These are phyloP conservation scores for Ceriops zippeliana DNA, from an alignment of 345 rosid genomes.

Conservation along the genomic window DNA sequence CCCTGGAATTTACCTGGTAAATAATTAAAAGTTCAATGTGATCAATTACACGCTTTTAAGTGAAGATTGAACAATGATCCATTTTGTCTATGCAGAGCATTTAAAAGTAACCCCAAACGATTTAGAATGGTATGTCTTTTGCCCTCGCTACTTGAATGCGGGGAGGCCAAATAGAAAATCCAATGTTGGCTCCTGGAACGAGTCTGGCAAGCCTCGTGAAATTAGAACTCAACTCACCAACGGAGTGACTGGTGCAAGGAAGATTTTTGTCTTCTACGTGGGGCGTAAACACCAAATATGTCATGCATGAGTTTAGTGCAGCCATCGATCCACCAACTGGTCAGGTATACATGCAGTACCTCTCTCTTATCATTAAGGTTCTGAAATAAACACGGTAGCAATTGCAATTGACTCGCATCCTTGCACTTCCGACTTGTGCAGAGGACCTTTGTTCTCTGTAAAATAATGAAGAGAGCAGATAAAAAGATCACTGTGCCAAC, in stretches of 20 bases:
- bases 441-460: constrained; percentile 1
- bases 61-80: background rate
- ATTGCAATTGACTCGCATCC: background rate
- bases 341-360: background rate
- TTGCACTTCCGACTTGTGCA: background rate
- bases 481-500: background rate
- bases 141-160: background rate
- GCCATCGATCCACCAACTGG: background rate
- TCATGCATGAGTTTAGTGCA: constrained; percentile 1
- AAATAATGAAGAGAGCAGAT: background rate
- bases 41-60: background rate
- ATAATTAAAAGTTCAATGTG: background rate
- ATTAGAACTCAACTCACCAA: background rate
- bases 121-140: background rate
- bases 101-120: background rate
- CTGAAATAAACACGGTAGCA: too few species aligned
- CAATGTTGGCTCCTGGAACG: background rate
- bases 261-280: background rate
- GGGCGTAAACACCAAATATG: background rate
- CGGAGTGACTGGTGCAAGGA: background rate
- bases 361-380: too few species aligned
- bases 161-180: background rate
- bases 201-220: background rate
- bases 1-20: constrained; percentile 3
- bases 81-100: background rate